phyloP scores from a whole-genome alignment of 1,284 basidiomycete genomes.

The Grifola frondosa region DNA sequence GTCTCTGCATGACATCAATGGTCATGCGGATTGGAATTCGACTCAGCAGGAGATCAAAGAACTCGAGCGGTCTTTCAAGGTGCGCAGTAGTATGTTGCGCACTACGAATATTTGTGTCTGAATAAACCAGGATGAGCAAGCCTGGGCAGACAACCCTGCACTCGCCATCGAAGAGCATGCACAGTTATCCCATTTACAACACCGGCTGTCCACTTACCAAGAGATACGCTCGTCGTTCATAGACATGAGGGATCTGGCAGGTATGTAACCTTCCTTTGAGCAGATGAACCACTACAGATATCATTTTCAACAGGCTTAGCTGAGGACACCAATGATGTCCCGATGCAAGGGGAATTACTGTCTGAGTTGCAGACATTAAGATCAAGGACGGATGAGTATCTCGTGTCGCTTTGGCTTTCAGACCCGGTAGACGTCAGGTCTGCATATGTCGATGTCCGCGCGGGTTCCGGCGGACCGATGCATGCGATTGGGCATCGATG shows the following conservation, averaged over 20 bases:
- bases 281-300: neutral
- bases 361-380: constrained; percentile 14
- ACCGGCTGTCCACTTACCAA: constrained; percentile 10
- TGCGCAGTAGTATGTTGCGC: neutral
- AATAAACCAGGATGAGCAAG: constrained; percentile 8
- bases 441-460: constrained; percentile 18
- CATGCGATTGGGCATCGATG: constrained; percentile 21
- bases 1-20: constrained; percentile 5
- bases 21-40: constrained; percentile 3
- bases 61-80: constrained; percentile 7
- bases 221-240: constrained; percentile 5
- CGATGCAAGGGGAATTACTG: constrained; percentile 13
- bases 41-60: constrained; percentile 1
- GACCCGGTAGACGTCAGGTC: constrained; percentile 17
- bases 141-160: constrained; percentile 13
- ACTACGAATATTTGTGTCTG: neutral
- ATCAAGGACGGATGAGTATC: constrained; percentile 10
- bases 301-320: constrained; percentile 3
- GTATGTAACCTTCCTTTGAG: constrained; percentile 2
- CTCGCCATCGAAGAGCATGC: constrained; percentile 10
- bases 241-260: constrained; percentile 12
- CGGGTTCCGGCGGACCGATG: constrained; percentile 18
- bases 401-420: constrained; percentile 17
- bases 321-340: constrained; percentile 4
- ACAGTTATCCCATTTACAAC: constrained; percentile 11